These are phyloP conservation scores for Pontederia crassipes DNA, from an alignment of 176 grass and related monocot species.

Conservation along the genomic window DNA sequence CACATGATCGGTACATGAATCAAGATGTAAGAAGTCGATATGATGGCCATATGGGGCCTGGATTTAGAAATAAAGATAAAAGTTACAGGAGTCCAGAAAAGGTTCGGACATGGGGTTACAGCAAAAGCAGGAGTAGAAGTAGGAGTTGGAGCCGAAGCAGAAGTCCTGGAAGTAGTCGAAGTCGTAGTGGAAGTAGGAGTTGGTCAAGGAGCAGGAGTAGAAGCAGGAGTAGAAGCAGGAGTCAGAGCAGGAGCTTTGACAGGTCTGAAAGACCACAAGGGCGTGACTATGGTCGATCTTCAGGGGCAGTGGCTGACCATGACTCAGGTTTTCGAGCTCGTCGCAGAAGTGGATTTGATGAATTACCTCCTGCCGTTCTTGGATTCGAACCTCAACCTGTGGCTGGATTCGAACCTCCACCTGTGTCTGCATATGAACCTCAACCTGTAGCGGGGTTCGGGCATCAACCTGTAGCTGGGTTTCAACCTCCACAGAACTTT, in stretches of 20 bases:
- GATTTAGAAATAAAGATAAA: slow-evolving; percentile 37
- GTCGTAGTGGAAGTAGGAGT: slow-evolving; percentile 44
- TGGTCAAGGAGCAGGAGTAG: slow-evolving; percentile 34
- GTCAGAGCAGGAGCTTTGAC: slow-evolving; percentile 42
- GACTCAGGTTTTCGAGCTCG: background rate
- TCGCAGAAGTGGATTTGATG: too few species aligned
- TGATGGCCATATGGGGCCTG: slow-evolving; percentile 49
- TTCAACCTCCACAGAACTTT: too few species aligned
- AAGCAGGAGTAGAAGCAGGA: slow-evolving; percentile 52
- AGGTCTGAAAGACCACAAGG: slow-evolving; percentile 2
- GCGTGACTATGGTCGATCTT: background rate
- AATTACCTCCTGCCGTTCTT: background rate
- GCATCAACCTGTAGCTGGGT: too few species aligned
- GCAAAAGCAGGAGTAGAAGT: slow-evolving; percentile 37
- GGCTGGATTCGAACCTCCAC: background rate
- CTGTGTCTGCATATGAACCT: background rate
- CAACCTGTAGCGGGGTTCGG: background rate
- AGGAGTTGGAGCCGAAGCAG: slow-evolving; percentile 49
- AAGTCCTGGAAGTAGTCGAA: slow-evolving; percentile 39
- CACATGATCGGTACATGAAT: slow-evolving; percentile 46
- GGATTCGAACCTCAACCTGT: background rate
- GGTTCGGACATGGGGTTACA: slow-evolving; percentile 45
- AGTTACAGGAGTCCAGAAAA: slow-evolving; percentile 74
- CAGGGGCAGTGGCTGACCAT: background rate
- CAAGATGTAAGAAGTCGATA: slow-evolving; percentile 59